These are phyloP conservation scores for Casaregolazyma suthepensis DNA, from an alignment of 1,139 yeast species.

Conservation along the genomic window DNA sequence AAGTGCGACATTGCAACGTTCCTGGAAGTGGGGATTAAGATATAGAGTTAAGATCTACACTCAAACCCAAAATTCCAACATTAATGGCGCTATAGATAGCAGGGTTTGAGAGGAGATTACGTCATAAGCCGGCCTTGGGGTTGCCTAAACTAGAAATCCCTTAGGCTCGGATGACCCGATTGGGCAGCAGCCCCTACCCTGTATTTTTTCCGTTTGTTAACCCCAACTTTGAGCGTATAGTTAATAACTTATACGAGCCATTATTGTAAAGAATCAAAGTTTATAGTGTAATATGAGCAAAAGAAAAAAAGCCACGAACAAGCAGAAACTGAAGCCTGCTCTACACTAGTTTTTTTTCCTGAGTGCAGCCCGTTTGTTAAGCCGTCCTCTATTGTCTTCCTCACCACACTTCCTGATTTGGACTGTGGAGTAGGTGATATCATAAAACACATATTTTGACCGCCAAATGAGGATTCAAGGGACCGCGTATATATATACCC, in stretches of 20 bases:
- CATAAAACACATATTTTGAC: neutral
- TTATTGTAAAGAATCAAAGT: neutral
- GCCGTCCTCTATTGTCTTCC: neutral
- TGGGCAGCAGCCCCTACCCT: neutral
- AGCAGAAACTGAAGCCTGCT: neutral
- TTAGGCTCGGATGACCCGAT: neutral
- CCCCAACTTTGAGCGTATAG: neutral
- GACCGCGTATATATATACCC: neutral
- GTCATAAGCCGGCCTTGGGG: neutral
- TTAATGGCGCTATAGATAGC: neutral
- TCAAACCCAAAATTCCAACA: neutral
- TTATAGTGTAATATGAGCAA: neutral
- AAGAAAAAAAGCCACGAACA: neutral
- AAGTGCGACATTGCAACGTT: too few relatives aligned
- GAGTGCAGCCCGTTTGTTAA: neutral
- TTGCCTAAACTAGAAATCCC: neutral
- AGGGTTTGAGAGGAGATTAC: neutral
- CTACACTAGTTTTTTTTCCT: neutral
- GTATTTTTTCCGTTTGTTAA: neutral
- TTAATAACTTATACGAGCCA: neutral
- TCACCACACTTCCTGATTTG: neutral
- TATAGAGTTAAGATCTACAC: neutral
- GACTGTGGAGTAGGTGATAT: neutral
- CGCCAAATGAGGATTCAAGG: neutral
- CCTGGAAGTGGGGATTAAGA: neutral